A percentile compares a stretch with the other conserved stretches of the same genome.
Evolutionary conservation across 2,329 filamentous ascomycete species (phyloP).

Genomic region (Fusarium sp.): DNA sequence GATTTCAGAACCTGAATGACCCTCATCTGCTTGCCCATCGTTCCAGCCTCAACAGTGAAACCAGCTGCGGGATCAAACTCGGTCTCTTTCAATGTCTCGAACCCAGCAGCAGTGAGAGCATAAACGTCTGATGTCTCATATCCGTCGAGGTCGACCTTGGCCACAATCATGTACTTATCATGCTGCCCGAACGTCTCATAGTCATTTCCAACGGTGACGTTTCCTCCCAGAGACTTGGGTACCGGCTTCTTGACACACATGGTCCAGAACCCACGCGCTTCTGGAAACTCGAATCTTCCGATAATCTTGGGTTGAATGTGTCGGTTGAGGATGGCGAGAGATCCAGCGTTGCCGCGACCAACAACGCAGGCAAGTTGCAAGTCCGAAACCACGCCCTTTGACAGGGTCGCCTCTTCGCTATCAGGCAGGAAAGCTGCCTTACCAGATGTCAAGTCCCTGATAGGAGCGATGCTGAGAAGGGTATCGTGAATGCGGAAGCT

Average conservation of each 20-base stretch:
- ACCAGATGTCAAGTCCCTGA: constrained; percentile 79
- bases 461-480: constrained; percentile 81
- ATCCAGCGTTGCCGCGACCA: constrained; percentile 73
- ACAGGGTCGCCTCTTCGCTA: constrained; percentile 56
- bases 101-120: constrained; percentile 75
- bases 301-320: constrained; percentile 80
- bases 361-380: constrained; percentile 70
- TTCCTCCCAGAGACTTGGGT: constrained; percentile 67
- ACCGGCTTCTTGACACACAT: constrained; percentile 75
- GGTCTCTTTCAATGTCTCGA: constrained; percentile 81
- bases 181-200: constrained; percentile 71
- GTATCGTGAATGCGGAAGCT: constrained; percentile 81
- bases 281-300: constrained; percentile 76
- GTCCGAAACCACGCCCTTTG: constrained; percentile 62
- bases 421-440: constrained; percentile 58
- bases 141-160: constrained; percentile 74
- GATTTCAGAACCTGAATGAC: constrained; percentile 89
- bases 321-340: constrained; percentile 80
- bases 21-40: constrained; percentile 81
- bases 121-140: constrained; percentile 85
- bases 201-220: constrained; percentile 62
- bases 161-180: constrained; percentile 85
- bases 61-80: constrained; percentile 94
- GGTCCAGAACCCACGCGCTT: constrained; percentile 84
- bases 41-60: constrained; percentile 85